These are phyloP conservation scores for Hyaloscypha hepaticicola DNA, from an alignment of 495 filamentous ascomycete genomes.

Conservation along the genomic window DNA sequence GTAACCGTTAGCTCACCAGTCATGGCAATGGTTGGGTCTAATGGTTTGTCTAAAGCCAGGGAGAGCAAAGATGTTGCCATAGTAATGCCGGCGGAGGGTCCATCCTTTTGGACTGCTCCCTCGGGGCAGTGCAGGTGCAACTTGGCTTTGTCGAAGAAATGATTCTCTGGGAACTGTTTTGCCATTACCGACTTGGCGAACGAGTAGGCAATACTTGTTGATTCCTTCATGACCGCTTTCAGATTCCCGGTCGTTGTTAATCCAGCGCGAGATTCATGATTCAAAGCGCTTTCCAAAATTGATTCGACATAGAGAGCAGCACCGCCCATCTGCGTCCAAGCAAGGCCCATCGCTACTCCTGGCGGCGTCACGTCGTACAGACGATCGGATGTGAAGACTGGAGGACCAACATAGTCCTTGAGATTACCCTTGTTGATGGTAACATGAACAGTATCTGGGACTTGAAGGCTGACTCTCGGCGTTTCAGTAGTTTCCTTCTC, in stretches of 20 bases:
- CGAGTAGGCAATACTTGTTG: conserved; percentile 88
- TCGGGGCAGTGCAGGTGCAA: conserved; percentile 97
- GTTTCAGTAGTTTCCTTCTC: conserved; percentile 70
- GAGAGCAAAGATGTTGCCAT: conserved; percentile 93
- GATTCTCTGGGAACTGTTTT: conserved; percentile 78
- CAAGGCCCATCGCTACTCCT: conserved; percentile 98
- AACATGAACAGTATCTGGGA: conserved; percentile 86
- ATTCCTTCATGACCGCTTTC: conserved; percentile 98
- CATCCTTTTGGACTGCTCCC: conserved; percentile 95
- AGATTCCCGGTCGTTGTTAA: conserved; percentile 92
- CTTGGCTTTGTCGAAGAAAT: conserved; percentile 94
- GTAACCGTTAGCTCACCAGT: conserved; percentile 98
- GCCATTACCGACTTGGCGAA: conserved; percentile 91
- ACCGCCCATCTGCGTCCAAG: conserved; percentile 98
- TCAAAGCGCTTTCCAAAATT: conserved; percentile 82
- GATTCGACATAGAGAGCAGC: conserved; percentile 96
- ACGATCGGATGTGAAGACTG: conserved; percentile 91
- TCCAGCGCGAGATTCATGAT: conserved; percentile 66
- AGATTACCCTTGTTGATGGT: conserved; percentile 85
- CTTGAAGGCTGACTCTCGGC: conserved; percentile 76
- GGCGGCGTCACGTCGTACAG: conserved; percentile 92
- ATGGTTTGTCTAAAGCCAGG: conserved; percentile 71
- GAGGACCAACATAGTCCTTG: conserved; percentile 96
- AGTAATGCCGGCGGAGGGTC: conserved; percentile 91
- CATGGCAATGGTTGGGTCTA: conserved; percentile 93